These are phyloP conservation scores for Diaporthe ampelina DNA, from an alignment of 2,329 filamentous ascomycete species.

Conservation along the genomic window DNA sequence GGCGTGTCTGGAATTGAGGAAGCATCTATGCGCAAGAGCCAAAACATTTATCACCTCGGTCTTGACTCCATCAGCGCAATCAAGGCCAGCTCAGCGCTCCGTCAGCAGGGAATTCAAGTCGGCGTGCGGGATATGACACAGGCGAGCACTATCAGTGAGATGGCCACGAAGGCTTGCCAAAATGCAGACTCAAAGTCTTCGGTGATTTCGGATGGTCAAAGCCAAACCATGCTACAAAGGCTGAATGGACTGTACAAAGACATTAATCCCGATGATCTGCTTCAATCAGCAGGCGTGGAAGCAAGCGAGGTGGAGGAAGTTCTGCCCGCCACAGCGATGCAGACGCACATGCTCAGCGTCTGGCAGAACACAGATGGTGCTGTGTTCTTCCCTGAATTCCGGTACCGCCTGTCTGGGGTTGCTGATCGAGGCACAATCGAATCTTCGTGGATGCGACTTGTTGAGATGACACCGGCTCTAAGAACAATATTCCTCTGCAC, in stretches of 20 bases:
- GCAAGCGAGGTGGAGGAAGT: constrained; percentile 64
- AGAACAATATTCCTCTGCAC: constrained; percentile 76
- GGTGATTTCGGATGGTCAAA: background rate
- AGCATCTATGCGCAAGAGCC: constrained; percentile 69
- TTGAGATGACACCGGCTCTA: constrained; percentile 72
- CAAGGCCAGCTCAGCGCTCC: constrained; percentile 81
- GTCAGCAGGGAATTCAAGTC: constrained; percentile 72
- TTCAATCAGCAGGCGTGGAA: constrained; percentile 57
- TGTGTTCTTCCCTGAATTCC: constrained; percentile 82
- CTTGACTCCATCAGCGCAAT: constrained; percentile 94
- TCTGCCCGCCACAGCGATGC: constrained; percentile 81
- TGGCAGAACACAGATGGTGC: constrained; percentile 78
- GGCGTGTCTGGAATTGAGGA: constrained; percentile 72
- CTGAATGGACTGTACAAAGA: constrained; percentile 50
- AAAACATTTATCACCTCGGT: constrained; percentile 85
- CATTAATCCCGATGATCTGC: constrained; percentile 56
- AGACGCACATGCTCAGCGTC: constrained; percentile 83
- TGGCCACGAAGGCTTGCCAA: constrained; percentile 54
- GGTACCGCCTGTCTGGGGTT: constrained; percentile 64
- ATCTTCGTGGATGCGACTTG: constrained; percentile 72
- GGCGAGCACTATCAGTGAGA: constrained; percentile 74
- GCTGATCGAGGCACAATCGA: constrained; percentile 59
- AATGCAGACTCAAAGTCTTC: background rate
- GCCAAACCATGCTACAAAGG: background rate
- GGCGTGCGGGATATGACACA: constrained; percentile 80